Percentiles rank a stretch among this genome's conserved stretches.
These are phyloP conservation scores for Fusarium torreyae DNA, from an alignment of 2,329 filamentous ascomycete genomes.

Conservation along the genomic window DNA sequence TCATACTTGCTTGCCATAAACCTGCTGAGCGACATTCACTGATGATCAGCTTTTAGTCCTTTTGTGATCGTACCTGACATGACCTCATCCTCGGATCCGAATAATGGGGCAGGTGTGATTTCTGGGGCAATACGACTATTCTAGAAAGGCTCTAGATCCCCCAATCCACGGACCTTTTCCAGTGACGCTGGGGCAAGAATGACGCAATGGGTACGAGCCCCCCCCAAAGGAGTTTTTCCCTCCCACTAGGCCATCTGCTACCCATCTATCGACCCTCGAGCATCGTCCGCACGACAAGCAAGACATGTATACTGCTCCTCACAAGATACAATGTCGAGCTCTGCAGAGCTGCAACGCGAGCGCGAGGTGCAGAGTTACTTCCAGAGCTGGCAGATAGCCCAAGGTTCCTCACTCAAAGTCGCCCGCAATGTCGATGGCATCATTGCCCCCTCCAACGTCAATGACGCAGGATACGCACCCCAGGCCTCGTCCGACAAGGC, in stretches of 20 bases:
- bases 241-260: not conserved
- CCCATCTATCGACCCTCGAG: not conserved
- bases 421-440: conserved; percentile 53
- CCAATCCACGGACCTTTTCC: not conserved
- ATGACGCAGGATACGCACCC: conserved; percentile 52
- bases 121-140: conserved; percentile 10
- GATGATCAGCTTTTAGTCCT: too few relatives aligned
- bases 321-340: conserved; percentile 43
- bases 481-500: conserved; percentile 55
- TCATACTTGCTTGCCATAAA: too few relatives aligned
- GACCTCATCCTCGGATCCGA: conserved; percentile 18
- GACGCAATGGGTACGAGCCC: conserved; percentile 27
- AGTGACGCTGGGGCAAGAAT: conserved; percentile 35
- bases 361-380: conserved; percentile 53
- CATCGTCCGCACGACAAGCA: conserved; percentile 12
- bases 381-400: conserved; percentile 53
- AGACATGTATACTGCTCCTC: conserved; percentile 27
- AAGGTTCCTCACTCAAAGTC: conserved; percentile 53
- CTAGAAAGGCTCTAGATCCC: conserved; percentile 28
- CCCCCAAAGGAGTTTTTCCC: conserved; percentile 18
- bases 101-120: not conserved
- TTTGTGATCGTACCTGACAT: conserved; percentile 18
- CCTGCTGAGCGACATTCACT: too few relatives aligned
- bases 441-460: conserved; percentile 38
- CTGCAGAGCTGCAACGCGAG: conserved; percentile 51